Evolutionary conservation across 176 grass and related monocot species (phyloP), one percentile per base, ranked within the genome.

Genomic region (Triticum urartu): DNA sequence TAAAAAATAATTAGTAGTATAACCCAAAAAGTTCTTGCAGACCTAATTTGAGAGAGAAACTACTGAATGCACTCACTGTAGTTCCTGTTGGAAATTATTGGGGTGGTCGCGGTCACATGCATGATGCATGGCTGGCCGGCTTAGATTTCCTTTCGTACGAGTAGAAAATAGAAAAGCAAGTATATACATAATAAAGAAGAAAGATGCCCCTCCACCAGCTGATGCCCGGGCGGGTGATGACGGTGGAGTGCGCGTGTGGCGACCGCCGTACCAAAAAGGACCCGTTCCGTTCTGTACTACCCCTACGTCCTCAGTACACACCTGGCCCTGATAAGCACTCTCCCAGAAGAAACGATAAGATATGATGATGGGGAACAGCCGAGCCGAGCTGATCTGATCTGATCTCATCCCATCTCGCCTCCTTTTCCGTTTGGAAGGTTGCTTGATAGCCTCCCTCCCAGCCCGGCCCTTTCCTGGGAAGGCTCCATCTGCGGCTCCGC

Each of bases 281-380:
- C 36, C 68, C 13, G n/a, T 77, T 76, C 75, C 75, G 75, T 77
- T 77, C 4, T 18, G 74, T 58, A 58, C 54, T 18, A 18, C 13
- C 18, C 14, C 48, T 52, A 54, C 50, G 50, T 54, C 50, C 48
- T 58, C 65, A 71, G 84, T 67, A 11, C 9, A 9, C 34, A 60
- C 84, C 84, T 32, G 22, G 4, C 75, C 84, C 84, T 86, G 84
- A 86, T 86, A 86, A 86, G 84, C 64, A 86, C 74, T 86, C 74
- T 28, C 72, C 72, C 72, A 52, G 72, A 52, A 52, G 43, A 32
- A 52, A 25, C 42, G 72, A 75, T 75, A 75, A 28, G 72, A 32
- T 30, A 75, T 52, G 72, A 54, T 52, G 43, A 54, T 52, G 40
- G 60, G 60, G 21, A 34, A n/a, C 68, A 70, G 17, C 34, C 3